Conservation (phyloP, 1,284 basidiomycete species). For the Psilocybe mexicana region DNA sequence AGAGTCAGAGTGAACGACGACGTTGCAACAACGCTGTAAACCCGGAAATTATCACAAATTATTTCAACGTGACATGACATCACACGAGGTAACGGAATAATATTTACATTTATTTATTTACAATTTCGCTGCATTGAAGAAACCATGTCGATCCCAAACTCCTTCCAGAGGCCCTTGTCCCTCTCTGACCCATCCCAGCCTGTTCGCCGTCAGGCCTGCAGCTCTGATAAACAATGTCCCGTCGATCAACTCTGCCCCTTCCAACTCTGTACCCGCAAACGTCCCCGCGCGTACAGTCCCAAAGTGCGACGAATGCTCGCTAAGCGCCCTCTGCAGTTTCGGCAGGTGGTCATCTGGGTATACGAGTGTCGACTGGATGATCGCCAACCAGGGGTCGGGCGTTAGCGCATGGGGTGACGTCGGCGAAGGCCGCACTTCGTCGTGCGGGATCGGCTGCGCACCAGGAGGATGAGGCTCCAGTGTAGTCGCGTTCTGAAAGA, state of each 20-base stretch:
- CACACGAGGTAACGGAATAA: background rate
- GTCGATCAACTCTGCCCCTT: conserved; percentile 49
- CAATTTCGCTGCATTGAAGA: conserved; percentile 5
- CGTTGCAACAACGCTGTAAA: background rate
- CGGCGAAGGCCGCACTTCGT: conserved; percentile 19
- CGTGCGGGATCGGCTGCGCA: conserved; percentile 22
- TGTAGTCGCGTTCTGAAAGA: conserved; percentile 33
- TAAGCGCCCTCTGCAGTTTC: conserved; percentile 56
- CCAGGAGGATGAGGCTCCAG: conserved; percentile 32
- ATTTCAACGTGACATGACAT: background rate
- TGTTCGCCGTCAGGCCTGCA: conserved; percentile 46
- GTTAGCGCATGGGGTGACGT: conserved; percentile 30
- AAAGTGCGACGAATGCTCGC: conserved; percentile 47
- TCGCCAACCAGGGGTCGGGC: conserved; percentile 56
- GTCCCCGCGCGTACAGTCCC: conserved; percentile 41
- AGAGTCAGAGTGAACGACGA: background rate
- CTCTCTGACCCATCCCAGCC: conserved; percentile 31
- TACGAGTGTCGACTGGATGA: conserved; percentile 44
- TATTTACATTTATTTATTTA: background rate
- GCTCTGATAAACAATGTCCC: conserved; percentile 55
- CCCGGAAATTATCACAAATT: background rate
- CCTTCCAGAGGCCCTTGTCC: conserved; percentile 13
- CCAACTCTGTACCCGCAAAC: conserved; percentile 39
- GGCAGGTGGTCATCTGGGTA: conserved; percentile 61
- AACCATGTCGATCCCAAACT: conserved; percentile 15